Evolutionary conservation across 2,329 filamentous ascomycete species (phyloP).

Genomic region (Claviceps africana): DNA sequence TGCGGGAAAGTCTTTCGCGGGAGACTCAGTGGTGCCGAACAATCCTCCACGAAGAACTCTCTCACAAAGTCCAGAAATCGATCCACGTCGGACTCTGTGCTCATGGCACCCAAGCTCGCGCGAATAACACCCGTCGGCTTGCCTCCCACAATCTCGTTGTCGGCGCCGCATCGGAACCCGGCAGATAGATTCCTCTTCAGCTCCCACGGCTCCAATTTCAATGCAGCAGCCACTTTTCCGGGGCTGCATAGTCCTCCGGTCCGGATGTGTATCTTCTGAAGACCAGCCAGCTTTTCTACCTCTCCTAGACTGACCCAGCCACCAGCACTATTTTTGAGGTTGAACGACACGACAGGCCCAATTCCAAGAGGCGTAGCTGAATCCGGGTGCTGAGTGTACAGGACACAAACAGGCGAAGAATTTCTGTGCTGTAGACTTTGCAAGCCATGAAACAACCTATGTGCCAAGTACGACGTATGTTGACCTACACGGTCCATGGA

Average conservation of each 20-base stretch:
- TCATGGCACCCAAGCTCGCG: constrained; percentile 83
- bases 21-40: neutral
- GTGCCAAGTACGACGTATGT: constrained; percentile 55
- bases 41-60: constrained; percentile 44
- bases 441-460: constrained; percentile 45
- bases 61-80: constrained; percentile 56
- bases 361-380: constrained; percentile 24
- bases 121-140: constrained; percentile 82
- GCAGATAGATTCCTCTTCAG: constrained; percentile 73
- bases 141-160: constrained; percentile 67
- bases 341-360: constrained; percentile 76
- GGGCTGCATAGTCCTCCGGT: constrained; percentile 89
- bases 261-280: constrained; percentile 70
- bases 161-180: constrained; percentile 71
- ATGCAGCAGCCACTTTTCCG: constrained; percentile 61
- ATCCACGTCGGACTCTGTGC: constrained; percentile 58
- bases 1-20: neutral
- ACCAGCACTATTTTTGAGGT: constrained; percentile 54
- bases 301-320: constrained; percentile 71
- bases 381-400: constrained; percentile 39
- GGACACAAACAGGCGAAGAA: constrained; percentile 44
- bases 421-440: constrained; percentile 54
- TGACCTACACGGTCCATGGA: constrained; percentile 54
- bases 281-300: constrained; percentile 69
- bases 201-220: constrained; percentile 67